Evolutionary conservation across 2,329 filamentous ascomycete genomes (phyloP), one percentile per base, ranked within the genome.

Genomic region (Ophiostoma novo-ulmi): DNA sequence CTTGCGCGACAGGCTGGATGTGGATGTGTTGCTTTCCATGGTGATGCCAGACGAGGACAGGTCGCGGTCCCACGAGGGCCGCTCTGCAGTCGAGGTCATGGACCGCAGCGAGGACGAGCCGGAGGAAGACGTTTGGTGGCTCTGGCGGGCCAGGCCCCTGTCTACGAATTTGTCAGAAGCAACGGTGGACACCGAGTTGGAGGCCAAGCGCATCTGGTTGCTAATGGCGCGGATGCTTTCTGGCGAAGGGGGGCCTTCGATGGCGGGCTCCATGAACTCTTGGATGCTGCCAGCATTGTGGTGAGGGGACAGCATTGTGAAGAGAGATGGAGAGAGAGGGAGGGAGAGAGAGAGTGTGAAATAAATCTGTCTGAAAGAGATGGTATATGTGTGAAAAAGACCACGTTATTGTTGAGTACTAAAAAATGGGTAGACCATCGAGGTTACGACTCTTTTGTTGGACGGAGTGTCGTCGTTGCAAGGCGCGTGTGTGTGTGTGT

Each of bases 171-270:
- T 31, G n/a, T 22, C 55, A 61, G 58, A 35, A 20, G 58, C 26
- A 10, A 81, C 80, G 35, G 86, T 85, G 35, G 82, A 81, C 75
- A 82, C 81, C 77, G 63, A 38, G 65, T 69, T 38, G 36, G 61
- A 65, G 26, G 36, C 63, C 63, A 39, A 13, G 35, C 84, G 87
- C 82, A 87, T 84, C 78, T 88, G 85, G 77, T 85, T 84, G 77
- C 81, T 87, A 69, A 88, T 80, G 71, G 85, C 85, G 74, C 87
- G 84, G 74, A 88, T 82, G 73, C 82, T 83, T 75, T 87, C 84
- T 38, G 87, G 85, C 44, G 87, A 89, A 0, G 87, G 86, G 58
- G 87, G 87, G 22, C 85, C 85, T 74, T 89, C 85, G 70, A 89
- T 79, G 72, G 87, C 83, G 67, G 87, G 86, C 71, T 84, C 86